A percentile compares a stretch with the other conserved stretches of the same genome.
Evolutionary conservation across 352 stramenopile genomes (phyloP).

Genomic region (Globisporangium barbulae): DNA sequence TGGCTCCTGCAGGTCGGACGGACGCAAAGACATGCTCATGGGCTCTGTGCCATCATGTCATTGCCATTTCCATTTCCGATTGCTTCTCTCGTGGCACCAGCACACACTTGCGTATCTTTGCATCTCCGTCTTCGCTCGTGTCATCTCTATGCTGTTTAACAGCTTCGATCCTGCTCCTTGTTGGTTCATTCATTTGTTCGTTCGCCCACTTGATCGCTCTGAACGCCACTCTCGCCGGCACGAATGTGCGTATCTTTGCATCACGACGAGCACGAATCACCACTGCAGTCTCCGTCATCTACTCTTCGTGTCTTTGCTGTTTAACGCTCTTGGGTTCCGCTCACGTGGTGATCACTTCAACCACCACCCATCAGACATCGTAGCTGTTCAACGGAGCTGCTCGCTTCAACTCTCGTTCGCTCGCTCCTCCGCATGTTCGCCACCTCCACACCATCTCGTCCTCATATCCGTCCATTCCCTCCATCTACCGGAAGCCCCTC

Average conservation of each 20-base stretch:
- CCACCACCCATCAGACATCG: not conserved
- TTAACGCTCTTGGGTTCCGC: not conserved
- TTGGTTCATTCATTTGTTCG: too few species aligned
- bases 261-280: not conserved
- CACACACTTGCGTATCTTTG: constrained; percentile 1
- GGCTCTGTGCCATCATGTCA: not conserved
- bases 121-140: not conserved
- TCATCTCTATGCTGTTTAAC: constrained; percentile 11
- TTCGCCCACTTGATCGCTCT: too few species aligned
- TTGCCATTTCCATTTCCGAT: constrained; percentile 2
- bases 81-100: not conserved
- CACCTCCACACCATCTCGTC: constrained; percentile 1
- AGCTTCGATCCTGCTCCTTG: not conserved
- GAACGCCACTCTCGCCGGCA: too few species aligned
- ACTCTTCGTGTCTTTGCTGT: constrained; percentile 13
- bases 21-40: constrained; percentile 6
- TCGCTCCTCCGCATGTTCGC: not conserved
- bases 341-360: not conserved
- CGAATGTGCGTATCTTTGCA: not conserved
- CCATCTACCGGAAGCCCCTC: not conserved
- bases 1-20: not conserved
- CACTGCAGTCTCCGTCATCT: not conserved
- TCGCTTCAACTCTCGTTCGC: not conserved
- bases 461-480: not conserved
- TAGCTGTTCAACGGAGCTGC: not conserved